A percentile compares a stretch with the other conserved stretches of the same genome.
These are phyloP conservation scores for Cryptococcus wingfieldii DNA, from an alignment of 1,284 basidiomycete species.

Conservation along the genomic window DNA sequence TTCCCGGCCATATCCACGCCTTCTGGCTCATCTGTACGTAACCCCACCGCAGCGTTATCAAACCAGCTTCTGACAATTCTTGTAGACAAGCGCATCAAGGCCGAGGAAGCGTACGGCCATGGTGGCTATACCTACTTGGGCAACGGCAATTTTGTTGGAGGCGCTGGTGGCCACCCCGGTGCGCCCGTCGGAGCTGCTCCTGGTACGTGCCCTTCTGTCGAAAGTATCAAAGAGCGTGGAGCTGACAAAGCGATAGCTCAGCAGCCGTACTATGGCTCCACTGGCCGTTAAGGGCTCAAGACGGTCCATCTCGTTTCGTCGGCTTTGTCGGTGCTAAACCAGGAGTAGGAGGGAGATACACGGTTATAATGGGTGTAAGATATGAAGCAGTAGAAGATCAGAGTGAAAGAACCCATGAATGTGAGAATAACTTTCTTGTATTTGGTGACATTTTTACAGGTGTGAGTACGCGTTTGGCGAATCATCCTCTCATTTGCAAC, in stretches of 20 bases:
- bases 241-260: constrained; percentile 8
- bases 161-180: constrained; percentile 6
- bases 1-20: constrained; percentile 51
- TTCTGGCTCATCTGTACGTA: constrained; percentile 51
- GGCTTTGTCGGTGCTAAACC: not conserved
- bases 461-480: too few relatives aligned
- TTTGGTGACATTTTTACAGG: too few relatives aligned
- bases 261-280: constrained; percentile 31
- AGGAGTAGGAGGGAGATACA: not conserved
- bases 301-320: not conserved
- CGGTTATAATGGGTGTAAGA: too few relatives aligned
- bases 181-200: not conserved
- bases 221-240: not conserved
- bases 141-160: constrained; percentile 44
- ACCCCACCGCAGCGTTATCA: not conserved
- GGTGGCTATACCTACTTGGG: constrained; percentile 57
- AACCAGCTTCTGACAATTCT: constrained; percentile 5
- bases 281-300: not conserved
- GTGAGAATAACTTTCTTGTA: too few relatives aligned
- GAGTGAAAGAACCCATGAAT: too few relatives aligned
- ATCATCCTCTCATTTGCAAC: too few relatives aligned
- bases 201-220: not conserved
- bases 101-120: constrained; percentile 67
- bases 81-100: constrained; percentile 67
- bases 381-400: too few relatives aligned